Conservation (phyloP, 805 yeast genomes). For the Wickerhamomyces tratensis region DNA sequence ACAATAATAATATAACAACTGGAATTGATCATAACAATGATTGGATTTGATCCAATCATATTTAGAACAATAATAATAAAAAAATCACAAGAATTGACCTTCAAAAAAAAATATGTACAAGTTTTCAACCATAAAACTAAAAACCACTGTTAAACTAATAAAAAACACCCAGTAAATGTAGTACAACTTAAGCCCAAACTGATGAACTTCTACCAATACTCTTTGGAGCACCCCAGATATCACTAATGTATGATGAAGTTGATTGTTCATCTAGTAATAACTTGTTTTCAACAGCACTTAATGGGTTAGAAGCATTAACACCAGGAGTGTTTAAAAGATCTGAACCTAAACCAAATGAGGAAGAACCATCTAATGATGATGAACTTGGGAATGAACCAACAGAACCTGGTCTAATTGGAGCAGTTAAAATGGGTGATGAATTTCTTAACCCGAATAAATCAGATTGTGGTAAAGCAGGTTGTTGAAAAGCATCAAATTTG, state of each 20-base stretch:
- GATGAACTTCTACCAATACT: constrained; percentile 14
- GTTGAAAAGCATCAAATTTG: neutral
- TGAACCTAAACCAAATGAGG: constrained; percentile 8
- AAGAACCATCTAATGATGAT: constrained; percentile 6
- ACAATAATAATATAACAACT: no score
- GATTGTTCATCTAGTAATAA: constrained; percentile 11
- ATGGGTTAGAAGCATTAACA: neutral
- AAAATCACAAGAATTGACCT: no score
- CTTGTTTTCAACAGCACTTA: constrained; percentile 5
- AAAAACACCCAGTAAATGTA: no score
- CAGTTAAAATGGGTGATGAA: neutral
- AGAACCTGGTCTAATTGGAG: constrained; percentile 7
- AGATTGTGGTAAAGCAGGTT: neutral
- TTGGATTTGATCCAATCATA: no score
- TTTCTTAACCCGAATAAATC: neutral
- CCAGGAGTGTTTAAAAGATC: constrained; percentile 8
- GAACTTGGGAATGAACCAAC: constrained; percentile 10
- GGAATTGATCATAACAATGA: no score
- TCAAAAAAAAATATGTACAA: no score
- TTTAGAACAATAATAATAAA: no score
- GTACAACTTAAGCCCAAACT: constrained; percentile 15
- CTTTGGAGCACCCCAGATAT: constrained; percentile 17
- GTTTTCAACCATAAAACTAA: no score
- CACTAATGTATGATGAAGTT: constrained; percentile 11
- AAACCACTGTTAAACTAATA: no score